Conservation (phyloP, 2,329 filamentous ascomycete genomes). For the Xylaria sp. region DNA sequence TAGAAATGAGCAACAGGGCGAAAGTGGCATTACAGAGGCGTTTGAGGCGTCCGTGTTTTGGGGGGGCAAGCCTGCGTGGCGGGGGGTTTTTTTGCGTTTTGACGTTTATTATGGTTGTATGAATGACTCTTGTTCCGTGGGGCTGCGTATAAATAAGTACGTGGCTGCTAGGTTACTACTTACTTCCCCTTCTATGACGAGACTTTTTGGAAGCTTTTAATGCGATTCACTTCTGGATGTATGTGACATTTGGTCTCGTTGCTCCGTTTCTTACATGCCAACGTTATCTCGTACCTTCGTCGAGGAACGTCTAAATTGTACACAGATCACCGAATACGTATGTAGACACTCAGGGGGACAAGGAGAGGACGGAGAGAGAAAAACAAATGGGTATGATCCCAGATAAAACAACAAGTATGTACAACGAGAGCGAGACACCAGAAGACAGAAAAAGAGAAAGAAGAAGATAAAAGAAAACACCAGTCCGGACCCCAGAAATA, state of each 20-base stretch:
- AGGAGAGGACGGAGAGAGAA: not conserved
- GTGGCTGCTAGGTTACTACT: too few species aligned
- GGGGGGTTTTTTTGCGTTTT: not conserved
- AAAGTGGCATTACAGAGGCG: conserved; percentile 24
- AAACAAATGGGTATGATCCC: conserved; percentile 20
- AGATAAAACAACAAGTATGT: conserved; percentile 5
- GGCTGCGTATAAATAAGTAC: too few species aligned
- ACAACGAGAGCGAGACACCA: conserved; percentile 9
- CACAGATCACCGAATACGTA: not conserved
- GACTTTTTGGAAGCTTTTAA: too few species aligned
- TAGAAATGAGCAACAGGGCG: not conserved
- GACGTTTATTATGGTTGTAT: not conserved
- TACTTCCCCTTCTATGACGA: too few species aligned
- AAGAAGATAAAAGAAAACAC: conserved; percentile 8
- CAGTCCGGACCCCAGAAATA: conserved; percentile 10
- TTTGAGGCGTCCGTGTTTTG: conserved; percentile 21
- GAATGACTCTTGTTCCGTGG: too few species aligned
- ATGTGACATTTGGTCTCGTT: too few species aligned
- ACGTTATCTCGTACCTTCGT: too few species aligned
- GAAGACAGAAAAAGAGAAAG: conserved; percentile 5
- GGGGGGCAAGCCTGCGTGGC: not conserved
- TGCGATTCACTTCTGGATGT: too few species aligned
- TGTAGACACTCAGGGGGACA: not conserved
- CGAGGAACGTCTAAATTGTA: not conserved
- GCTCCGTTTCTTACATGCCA: too few species aligned